Percentiles rank a stretch among this genome's conserved stretches.
These are phyloP conservation scores for Mycosphaerella sp. DNA, from an alignment of 2,329 filamentous ascomycete genomes.

Conservation along the genomic window DNA sequence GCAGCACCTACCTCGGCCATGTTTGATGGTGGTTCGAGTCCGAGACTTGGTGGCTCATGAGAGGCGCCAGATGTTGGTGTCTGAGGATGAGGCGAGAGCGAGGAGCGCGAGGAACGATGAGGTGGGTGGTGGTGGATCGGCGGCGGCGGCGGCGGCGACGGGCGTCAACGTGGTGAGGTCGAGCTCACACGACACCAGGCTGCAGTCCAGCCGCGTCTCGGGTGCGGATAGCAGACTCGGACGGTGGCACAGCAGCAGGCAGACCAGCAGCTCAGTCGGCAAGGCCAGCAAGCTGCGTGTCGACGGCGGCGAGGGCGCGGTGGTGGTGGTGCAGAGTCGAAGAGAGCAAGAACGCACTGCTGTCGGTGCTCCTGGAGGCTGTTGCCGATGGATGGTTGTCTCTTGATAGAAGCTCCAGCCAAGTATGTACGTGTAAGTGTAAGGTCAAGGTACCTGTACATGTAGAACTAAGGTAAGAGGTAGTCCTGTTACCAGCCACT, in stretches of 20 bases:
- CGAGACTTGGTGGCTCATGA: slow-evolving; percentile 20
- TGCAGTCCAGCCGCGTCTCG: background rate
- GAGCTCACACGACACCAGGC: slow-evolving; percentile 8
- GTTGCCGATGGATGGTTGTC: too few relatives aligned
- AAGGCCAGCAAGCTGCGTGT: background rate
- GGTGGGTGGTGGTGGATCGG: background rate
- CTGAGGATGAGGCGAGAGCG: background rate
- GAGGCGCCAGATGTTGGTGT: slow-evolving; percentile 3
- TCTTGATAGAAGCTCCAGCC: too few relatives aligned
- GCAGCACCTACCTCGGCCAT: slow-evolving; percentile 25
- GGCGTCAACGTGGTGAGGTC: too few relatives aligned
- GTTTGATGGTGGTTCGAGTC: slow-evolving; percentile 14
- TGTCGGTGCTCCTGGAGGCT: background rate
- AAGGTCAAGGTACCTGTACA: too few relatives aligned
- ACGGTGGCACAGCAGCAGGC: slow-evolving; percentile 1
- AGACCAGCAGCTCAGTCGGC: too few relatives aligned
- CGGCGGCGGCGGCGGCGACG: background rate
- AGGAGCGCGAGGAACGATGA: background rate
- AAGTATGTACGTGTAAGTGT: too few relatives aligned
- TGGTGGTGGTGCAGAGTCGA: too few relatives aligned
- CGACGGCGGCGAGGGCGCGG: background rate
- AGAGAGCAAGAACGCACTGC: too few relatives aligned
- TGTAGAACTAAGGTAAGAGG: too few relatives aligned
- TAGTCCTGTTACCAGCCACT: too few relatives aligned
- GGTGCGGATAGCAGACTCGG: background rate